Conservation (phyloP, 371 early-diverging fungal species). For the Mucor circinelloides region DNA sequence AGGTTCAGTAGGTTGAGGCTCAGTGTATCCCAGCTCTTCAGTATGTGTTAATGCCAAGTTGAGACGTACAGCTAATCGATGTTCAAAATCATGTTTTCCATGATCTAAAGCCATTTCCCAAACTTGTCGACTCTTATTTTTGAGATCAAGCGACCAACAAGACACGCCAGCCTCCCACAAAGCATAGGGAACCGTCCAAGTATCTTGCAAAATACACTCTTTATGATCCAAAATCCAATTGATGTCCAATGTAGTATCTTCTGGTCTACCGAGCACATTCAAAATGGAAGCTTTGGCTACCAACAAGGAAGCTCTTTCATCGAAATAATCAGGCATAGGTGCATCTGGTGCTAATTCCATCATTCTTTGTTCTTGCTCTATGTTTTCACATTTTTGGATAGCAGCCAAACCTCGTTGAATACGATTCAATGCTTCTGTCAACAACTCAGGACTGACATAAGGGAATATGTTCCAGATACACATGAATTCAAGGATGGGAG, state of each 20-base stretch:
- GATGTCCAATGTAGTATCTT: conserved; percentile 35
- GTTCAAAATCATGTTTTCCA: conserved; percentile 46
- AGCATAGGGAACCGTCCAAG: conserved; percentile 63
- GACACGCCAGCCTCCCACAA: conserved; percentile 57
- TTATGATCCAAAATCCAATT: conserved; percentile 63
- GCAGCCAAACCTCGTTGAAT: conserved; percentile 37
- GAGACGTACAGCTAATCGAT: conserved; percentile 46
- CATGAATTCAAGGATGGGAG: conserved; percentile 61
- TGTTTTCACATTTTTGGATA: conserved; percentile 31
- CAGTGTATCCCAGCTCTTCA: conserved; percentile 35
- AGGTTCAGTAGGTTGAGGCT: conserved; percentile 23
- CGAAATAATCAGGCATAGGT: conserved; percentile 42
- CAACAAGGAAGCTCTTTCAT: conserved; percentile 40
- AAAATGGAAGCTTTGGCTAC: conserved; percentile 41
- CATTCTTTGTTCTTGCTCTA: conserved; percentile 43
- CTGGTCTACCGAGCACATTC: conserved; percentile 29
- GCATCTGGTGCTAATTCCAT: conserved; percentile 42
- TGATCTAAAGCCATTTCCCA: conserved; percentile 47
- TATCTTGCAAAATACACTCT: conserved; percentile 44
- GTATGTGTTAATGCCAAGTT: conserved; percentile 32
- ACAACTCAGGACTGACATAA: conserved; percentile 39
- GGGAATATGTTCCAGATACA: conserved; percentile 60
- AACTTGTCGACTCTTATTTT: conserved; percentile 33
- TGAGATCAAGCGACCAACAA: conserved; percentile 32
- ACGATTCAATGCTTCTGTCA: conserved; percentile 31